Conservation (phyloP, 495 filamentous ascomycete species). For the Arthonia radiata region DNA sequence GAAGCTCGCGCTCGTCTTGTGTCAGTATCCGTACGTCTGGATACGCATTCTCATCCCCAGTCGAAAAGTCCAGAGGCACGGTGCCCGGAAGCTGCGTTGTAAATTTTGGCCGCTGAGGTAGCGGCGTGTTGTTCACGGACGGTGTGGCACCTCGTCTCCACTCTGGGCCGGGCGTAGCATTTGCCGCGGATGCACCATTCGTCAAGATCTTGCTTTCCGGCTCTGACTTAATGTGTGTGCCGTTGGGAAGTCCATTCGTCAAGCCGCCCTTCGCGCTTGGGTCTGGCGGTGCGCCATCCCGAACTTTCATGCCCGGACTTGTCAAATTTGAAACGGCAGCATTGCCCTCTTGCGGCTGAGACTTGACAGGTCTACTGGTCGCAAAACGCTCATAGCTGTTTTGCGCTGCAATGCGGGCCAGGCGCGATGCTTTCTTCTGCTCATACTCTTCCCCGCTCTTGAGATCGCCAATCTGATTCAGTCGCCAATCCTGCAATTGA, state of each 20-base stretch:
- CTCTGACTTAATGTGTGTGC: too few species aligned
- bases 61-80: constrained; percentile 41
- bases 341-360: constrained; percentile 27
- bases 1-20: constrained; percentile 62
- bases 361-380: constrained; percentile 30
- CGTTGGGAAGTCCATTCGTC: too few species aligned
- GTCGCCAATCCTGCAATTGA: constrained; percentile 87
- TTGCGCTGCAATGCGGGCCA: constrained; percentile 35
- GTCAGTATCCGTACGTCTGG: constrained; percentile 71
- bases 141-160: too few species aligned
- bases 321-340: too few species aligned
- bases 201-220: too few species aligned
- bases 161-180: too few species aligned
- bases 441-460: constrained; percentile 85
- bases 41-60: constrained; percentile 56
- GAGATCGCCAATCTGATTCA: constrained; percentile 56
- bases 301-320: too few species aligned
- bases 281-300: too few species aligned
- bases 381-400: constrained; percentile 58
- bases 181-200: too few species aligned
- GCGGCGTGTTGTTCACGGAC: too few species aligned
- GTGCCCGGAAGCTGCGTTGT: constrained; percentile 19
- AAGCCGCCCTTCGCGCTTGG: too few species aligned
- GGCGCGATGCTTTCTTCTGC: constrained; percentile 55
- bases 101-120: constrained; percentile 8